Evolutionary conservation across 257 asterid species (phyloP), one percentile per base, ranked within the genome.

Genomic region (Solanum tarijense): DNA sequence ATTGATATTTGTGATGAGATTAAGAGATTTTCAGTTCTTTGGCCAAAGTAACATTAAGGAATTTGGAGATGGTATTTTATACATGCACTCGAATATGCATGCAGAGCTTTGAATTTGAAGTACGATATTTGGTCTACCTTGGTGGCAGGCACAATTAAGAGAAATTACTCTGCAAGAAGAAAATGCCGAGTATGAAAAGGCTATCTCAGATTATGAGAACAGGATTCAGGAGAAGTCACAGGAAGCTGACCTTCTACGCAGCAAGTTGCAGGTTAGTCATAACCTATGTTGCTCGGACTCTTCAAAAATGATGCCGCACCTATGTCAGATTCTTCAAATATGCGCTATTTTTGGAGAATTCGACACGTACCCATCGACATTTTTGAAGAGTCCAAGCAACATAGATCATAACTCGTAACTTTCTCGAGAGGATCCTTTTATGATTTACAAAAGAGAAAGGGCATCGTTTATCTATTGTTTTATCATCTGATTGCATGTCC

Each of bases 121-220:
- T 86, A 14, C 39, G 9, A 48, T 73, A 55, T 12, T 88, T 11
- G 13, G 29, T 36, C 60, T 65, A 66, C 31, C 34, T 48, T 41
- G 46, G 86, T 76, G 83, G 76, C 91, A 97, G 99, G 91, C 93
- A 34, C 98, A 96, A 68, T 90, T 87, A 87, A 95, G 99, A 88
- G 99, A 93, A 90, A 86, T 91, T 84, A 92, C 94, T 62, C 90
- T 97, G 91, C 96, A 68, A 91, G 96, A 96, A 89, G 99, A 96
- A 91, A 96, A 97, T 91, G 94, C 90, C 6, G 98, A 96, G 92
- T 97, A 94, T 83, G 94, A 95, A 87, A 89, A 90, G 68, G 94
- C 95, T 74, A 93, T 97, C 88, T 91, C 94, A 9, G 90, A 83
- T 92, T 95, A 93, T 84, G 95, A 95, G 91, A 90, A 65, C 86